Percentiles rank a stretch among this genome's conserved stretches.
Evolutionary conservation across 495 filamentous ascomycete species (phyloP).

Genomic region (Pyrenopolyporus hunteri): DNA sequence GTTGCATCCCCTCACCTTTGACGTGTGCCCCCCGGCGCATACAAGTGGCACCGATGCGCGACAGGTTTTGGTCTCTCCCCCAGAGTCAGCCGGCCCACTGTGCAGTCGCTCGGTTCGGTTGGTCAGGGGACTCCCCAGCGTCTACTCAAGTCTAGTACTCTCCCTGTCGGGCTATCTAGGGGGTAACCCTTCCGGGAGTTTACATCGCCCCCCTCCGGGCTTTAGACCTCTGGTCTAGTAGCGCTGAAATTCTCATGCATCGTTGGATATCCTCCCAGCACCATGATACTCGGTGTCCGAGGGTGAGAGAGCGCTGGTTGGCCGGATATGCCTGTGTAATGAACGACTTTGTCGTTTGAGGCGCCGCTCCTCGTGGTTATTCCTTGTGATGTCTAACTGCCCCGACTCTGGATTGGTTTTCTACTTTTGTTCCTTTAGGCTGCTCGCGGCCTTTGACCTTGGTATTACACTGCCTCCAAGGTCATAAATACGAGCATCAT

Average conservation of each 20-base stretch:
- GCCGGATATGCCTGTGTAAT: slow-evolving; percentile 7
- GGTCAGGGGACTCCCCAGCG: slow-evolving; percentile 26
- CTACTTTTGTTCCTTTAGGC: slow-evolving; percentile 2
- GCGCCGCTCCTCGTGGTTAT: slow-evolving; percentile 1
- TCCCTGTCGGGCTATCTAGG: background rate
- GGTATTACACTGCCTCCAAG: slow-evolving; percentile 31
- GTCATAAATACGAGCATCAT: slow-evolving; percentile 3
- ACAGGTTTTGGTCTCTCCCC: slow-evolving; percentile 5
- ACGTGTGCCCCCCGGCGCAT: background rate
- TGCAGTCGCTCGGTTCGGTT: slow-evolving; percentile 27
- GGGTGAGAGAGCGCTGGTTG: slow-evolving; percentile 1
- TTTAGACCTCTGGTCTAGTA: slow-evolving; percentile 2
- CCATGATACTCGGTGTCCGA: background rate
- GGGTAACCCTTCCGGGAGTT: background rate
- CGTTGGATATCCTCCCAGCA: slow-evolving; percentile 20
- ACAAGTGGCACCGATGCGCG: slow-evolving; percentile 16
- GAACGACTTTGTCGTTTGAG: background rate
- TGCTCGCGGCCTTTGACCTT: slow-evolving; percentile 6
- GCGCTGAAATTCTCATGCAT: slow-evolving; percentile 21
- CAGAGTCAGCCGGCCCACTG: slow-evolving; percentile 24
- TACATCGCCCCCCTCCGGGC: background rate
- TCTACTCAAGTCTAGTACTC: background rate
- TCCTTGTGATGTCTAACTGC: background rate
- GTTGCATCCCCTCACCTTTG: background rate
- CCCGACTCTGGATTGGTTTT: background rate